Evolutionary conservation across 495 filamentous ascomycete genomes (phyloP), one percentile per base, ranked within the genome.

Genomic region (Penicillium parvum): DNA sequence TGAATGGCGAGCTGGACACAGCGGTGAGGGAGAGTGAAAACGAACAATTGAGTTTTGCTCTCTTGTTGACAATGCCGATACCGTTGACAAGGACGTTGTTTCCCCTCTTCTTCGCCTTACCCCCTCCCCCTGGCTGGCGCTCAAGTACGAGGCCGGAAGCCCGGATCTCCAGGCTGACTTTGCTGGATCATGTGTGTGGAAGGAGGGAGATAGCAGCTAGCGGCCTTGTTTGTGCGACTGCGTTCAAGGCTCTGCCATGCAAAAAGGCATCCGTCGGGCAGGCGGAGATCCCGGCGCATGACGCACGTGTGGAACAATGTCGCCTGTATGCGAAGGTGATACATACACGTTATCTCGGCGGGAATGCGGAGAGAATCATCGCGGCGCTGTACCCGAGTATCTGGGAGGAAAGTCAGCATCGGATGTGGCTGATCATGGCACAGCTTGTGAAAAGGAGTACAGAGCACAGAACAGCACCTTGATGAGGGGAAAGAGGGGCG

Each of bases 11-110:
- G 27, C 27, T 37, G 35, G 36, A 28, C 29, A 36, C 34, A 35
- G 39, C 52, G 52, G 48, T 55, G 52, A 47, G 48, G 33, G 37
- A 26, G 19, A 17, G 28, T 40, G 35, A 12, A 52, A 12, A 17
- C 39, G 40, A 48, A 52, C 23, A 49, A 55, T 55, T 55, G 52
- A 52, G 43, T 52, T 51, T 55, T 34, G 23, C 14, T 5, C 23
- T n/a, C 22, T 6, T 19, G 27, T 11, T 6, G 25, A 27, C 28
- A 30, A 15, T n/a, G 28, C 25, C 25, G 25, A 32, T 20, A 29
- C 39, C 40, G 36, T 22, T 27, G 20, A 28, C 39, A 14, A 35
- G 11, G 14, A 35, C 12, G 14, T 25, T 34, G 25, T 27, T 34
- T 34, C 11, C 22, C 18, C n/a, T 18, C 15, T n/a, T 35, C 32